These are phyloP conservation scores for Blastomyces gilchristii DNA, from an alignment of 2,329 filamentous ascomycete genomes.

Conservation along the genomic window DNA sequence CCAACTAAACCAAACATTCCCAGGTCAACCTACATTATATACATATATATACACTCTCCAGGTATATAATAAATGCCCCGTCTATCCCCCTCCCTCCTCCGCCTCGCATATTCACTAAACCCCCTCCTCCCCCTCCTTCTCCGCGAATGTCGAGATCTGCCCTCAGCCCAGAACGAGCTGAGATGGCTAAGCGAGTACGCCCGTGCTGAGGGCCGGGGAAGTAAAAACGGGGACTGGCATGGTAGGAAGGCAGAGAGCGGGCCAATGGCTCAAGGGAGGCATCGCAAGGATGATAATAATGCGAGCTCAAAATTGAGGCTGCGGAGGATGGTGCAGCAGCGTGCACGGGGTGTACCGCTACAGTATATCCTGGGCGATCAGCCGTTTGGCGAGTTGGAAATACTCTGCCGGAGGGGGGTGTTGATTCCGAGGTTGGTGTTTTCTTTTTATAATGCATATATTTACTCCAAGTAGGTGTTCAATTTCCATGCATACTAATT, in stretches of 20 bases:
- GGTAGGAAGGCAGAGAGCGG: background rate
- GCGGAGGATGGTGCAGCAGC: constrained; percentile 29
- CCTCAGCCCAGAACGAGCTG: constrained; percentile 38
- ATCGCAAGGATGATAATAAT: background rate
- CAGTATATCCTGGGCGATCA: constrained; percentile 86
- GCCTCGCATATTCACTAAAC: constrained; percentile 27
- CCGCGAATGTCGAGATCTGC: constrained; percentile 35
- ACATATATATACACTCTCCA: no score
- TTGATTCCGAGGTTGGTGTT: constrained; percentile 60
- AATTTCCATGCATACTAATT: background rate
- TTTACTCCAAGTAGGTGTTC: background rate
- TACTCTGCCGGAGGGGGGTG: constrained; percentile 65
- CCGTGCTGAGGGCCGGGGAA: constrained; percentile 12
- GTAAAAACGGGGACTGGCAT: constrained; percentile 3
- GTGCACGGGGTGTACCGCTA: constrained; percentile 59
- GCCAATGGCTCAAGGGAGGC: background rate
- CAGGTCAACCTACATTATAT: no score
- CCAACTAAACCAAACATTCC: no score
- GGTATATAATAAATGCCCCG: constrained; percentile 37
- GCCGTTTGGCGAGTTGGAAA: constrained; percentile 74
- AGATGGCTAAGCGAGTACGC: constrained; percentile 38
- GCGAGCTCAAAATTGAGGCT: constrained; percentile 26
- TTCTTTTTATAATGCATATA: background rate
- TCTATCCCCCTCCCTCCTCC: constrained; percentile 28
- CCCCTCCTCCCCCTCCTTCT: constrained; percentile 34